Percentiles rank a stretch among this genome's conserved stretches.
These are phyloP conservation scores for Seiridium unicorne DNA, from an alignment of 2,329 filamentous ascomycete species.

Conservation along the genomic window DNA sequence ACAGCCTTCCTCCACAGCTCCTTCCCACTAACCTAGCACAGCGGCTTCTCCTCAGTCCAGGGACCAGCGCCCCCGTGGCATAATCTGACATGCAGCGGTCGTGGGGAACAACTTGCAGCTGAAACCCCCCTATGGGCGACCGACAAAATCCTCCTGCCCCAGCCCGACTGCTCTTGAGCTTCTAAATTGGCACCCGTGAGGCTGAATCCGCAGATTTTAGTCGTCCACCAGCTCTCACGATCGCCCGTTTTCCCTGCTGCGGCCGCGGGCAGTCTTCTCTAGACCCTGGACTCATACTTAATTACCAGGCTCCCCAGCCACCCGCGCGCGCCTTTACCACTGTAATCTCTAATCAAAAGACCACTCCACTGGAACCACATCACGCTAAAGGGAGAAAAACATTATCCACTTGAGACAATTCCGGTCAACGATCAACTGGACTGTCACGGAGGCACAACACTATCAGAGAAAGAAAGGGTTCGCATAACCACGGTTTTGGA, in stretches of 20 bases:
- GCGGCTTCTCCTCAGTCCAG: background rate
- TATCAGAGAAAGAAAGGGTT: too few relatives aligned
- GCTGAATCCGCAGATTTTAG: background rate
- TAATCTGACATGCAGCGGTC: conserved; percentile 3
- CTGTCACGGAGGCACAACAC: too few relatives aligned
- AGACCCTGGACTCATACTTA: conserved; percentile 1
- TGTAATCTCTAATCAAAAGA: conserved; percentile 5
- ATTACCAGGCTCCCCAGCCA: background rate
- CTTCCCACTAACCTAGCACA: too few relatives aligned
- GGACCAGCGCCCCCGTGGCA: background rate
- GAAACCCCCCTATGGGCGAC: conserved; percentile 4
- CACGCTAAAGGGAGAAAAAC: too few relatives aligned
- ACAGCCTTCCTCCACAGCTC: too few relatives aligned
- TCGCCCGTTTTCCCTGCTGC: background rate
- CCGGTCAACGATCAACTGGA: background rate
- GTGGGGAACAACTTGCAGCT: background rate
- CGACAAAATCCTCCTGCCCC: background rate
- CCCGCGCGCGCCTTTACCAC: background rate
- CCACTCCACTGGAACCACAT: too few relatives aligned
- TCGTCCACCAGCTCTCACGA: background rate
- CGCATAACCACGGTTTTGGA: too few relatives aligned
- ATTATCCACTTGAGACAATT: background rate
- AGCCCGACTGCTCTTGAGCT: background rate
- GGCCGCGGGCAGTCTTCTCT: background rate
- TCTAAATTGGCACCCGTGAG: background rate